Conservation (phyloP, 106 monocot genomes). For the Acorus calamus region DNA sequence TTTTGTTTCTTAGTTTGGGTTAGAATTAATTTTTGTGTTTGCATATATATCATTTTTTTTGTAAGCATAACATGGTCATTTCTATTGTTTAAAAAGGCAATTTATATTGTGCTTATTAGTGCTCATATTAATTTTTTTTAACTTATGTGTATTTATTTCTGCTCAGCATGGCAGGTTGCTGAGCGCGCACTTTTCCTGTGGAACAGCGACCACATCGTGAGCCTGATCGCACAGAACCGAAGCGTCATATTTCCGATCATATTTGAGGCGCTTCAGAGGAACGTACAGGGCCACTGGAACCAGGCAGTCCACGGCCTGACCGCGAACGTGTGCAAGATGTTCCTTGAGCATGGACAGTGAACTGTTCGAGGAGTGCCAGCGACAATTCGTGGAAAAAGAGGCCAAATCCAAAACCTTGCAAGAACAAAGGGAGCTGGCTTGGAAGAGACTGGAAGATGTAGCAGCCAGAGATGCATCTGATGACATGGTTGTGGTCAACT, state of each 20-base stretch:
- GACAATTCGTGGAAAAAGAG: slow-evolving; percentile 33
- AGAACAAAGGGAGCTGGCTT: slow-evolving; percentile 35
- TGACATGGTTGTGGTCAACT: slow-evolving; percentile 42
- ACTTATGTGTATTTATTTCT: too few species aligned
- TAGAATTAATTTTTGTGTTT: too few species aligned
- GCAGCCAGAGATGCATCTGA: slow-evolving; percentile 21
- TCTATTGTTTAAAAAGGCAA: too few species aligned
- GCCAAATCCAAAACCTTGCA: slow-evolving; percentile 26
- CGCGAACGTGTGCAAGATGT: slow-evolving; percentile 55
- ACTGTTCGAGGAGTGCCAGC: slow-evolving; percentile 57
- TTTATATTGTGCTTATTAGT: too few species aligned
- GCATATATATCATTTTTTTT: too few species aligned
- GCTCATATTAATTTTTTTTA: too few species aligned
- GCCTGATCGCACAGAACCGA: slow-evolving; percentile 60
- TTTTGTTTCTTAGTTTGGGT: too few species aligned
- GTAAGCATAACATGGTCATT: too few species aligned
- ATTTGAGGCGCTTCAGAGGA: slow-evolving; percentile 56
- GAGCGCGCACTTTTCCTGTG: slow-evolving; percentile 52
- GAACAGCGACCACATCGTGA: slow-evolving; percentile 70
- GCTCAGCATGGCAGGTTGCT: slow-evolving; percentile 31
- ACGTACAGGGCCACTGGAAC: slow-evolving; percentile 68
- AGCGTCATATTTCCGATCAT: slow-evolving; percentile 46
- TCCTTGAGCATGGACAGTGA: slow-evolving; percentile 65
- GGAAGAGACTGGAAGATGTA: slow-evolving; percentile 45
- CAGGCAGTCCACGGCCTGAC: slow-evolving; percentile 57